Evolutionary conservation across 1,139 yeast species (phyloP).

Genomic region (Suhomyces chickasaworum): DNA sequence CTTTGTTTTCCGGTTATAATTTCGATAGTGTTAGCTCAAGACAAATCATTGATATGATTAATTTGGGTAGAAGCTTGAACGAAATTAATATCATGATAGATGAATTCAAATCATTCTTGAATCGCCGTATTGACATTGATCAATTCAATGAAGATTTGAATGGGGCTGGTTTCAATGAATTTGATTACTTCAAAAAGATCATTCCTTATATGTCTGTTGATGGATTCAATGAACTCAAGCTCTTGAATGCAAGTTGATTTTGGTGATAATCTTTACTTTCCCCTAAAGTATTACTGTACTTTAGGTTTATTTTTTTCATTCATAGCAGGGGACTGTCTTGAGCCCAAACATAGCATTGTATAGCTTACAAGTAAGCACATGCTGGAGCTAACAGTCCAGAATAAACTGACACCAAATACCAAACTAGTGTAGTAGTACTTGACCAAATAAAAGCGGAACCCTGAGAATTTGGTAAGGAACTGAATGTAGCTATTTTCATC

Average conservation of each 20-base stretch:
- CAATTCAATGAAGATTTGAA: slow-evolving; percentile 27
- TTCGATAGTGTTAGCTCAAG: slow-evolving; percentile 4
- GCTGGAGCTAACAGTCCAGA: slow-evolving; percentile 48
- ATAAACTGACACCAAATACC: slow-evolving; percentile 49
- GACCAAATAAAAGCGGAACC: slow-evolving; percentile 58
- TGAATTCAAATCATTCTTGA: slow-evolving; percentile 61
- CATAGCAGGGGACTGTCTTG: background rate
- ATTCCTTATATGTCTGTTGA: slow-evolving; percentile 48
- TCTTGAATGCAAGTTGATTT: slow-evolving; percentile 38
- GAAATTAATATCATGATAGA: slow-evolving; percentile 62
- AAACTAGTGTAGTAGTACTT: slow-evolving; percentile 50
- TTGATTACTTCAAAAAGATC: slow-evolving; percentile 39
- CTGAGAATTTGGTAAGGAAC: slow-evolving; percentile 26
- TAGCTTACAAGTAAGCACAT: slow-evolving; percentile 32
- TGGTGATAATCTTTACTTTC: too few relatives aligned
- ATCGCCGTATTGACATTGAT: slow-evolving; percentile 39
- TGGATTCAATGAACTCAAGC: slow-evolving; percentile 38
- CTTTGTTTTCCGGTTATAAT: slow-evolving; percentile 9
- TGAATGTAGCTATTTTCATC: slow-evolving; percentile 16
- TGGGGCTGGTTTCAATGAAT: slow-evolving; percentile 27
- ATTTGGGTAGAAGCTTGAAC: slow-evolving; percentile 64
- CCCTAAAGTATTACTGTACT: background rate
- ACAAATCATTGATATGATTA: slow-evolving; percentile 18
- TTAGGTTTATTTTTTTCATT: background rate
- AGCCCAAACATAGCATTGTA: slow-evolving; percentile 14